A percentile compares a stretch with the other conserved stretches of the same genome.
Evolutionary conservation across 139 green algal genomes (phyloP).

Genomic region (Closterium sp.): DNA sequence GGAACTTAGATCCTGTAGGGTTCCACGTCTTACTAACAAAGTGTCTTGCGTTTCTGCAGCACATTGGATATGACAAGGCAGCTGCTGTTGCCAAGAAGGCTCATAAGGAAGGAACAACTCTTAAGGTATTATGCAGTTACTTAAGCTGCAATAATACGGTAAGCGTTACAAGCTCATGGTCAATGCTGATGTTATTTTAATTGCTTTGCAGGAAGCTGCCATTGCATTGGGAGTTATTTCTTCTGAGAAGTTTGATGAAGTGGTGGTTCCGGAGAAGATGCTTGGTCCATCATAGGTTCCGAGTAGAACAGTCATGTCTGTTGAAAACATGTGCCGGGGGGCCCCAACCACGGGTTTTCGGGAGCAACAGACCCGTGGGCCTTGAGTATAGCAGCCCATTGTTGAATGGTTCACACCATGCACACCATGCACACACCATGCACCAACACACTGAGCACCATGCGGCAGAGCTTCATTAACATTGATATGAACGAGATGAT

Average conservation of each 20-base stretch:
- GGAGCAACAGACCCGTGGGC: too few species aligned
- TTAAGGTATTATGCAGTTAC: slow-evolving; percentile 40
- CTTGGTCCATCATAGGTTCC: slow-evolving; percentile 29
- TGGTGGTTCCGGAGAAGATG: slow-evolving; percentile 88
- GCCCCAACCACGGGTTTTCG: too few species aligned
- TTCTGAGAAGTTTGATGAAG: slow-evolving; percentile 81
- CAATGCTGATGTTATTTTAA: background rate
- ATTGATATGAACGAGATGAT: too few species aligned
- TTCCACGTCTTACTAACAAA: too few species aligned
- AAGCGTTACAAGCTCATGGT: background rate
- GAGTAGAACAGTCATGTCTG: too few species aligned
- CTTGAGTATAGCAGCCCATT: too few species aligned
- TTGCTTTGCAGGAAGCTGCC: slow-evolving; percentile 64
- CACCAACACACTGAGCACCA: too few species aligned
- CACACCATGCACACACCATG: too few species aligned
- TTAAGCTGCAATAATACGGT: background rate
- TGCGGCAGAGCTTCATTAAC: too few species aligned
- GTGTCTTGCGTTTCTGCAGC: slow-evolving; percentile 2
- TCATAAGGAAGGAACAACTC: slow-evolving; percentile 82
- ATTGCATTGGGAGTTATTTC: slow-evolving; percentile 73
- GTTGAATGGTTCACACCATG: too few species aligned
- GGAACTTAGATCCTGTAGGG: too few species aligned
- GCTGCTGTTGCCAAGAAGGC: slow-evolving; percentile 92
- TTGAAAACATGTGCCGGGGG: too few species aligned
- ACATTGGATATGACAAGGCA: slow-evolving; percentile 94